Conservation (phyloP, 2,329 filamentous ascomycete species). For the Microsporum canis region DNA sequence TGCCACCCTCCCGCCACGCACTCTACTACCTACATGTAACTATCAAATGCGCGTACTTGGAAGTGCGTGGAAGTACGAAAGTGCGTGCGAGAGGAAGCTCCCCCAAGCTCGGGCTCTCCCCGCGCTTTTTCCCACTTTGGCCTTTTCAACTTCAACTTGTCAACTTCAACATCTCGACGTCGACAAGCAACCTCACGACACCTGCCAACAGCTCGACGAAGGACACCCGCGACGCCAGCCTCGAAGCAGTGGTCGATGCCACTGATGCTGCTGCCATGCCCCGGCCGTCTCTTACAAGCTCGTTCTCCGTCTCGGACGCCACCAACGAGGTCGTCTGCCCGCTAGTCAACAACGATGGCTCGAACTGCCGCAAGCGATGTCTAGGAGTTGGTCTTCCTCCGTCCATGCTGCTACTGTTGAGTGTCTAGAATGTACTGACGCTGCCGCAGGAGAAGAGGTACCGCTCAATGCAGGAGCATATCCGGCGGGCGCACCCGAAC, state of each 20-base stretch:
- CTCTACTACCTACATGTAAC: neutral
- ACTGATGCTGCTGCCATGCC: conserved; percentile 49
- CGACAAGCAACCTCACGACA: neutral
- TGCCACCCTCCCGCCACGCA: neutral
- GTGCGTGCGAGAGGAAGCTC: neutral
- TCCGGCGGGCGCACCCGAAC: conserved; percentile 89
- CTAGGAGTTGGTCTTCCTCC: conserved; percentile 64
- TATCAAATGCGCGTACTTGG: too few relatives aligned
- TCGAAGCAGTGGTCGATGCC: neutral
- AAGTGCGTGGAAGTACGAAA: neutral
- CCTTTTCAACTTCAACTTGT: conserved; percentile 1
- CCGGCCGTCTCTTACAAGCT: conserved; percentile 73
- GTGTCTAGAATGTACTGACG: neutral
- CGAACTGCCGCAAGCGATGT: conserved; percentile 93
- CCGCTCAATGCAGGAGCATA: conserved; percentile 99
- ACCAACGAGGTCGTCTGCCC: conserved; percentile 97
- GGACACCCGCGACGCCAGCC: neutral
- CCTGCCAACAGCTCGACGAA: neutral
- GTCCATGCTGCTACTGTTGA: neutral
- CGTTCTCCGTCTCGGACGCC: conserved; percentile 81
- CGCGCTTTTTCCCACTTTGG: neutral
- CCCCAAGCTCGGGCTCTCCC: neutral
- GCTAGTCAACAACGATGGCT: conserved; percentile 89
- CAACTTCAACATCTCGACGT: neutral
- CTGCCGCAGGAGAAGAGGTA: conserved; percentile 73